A percentile compares a stretch with the other conserved stretches of the same genome.
phyloP scores from a whole-genome alignment of 371 early-diverging fungal genomes.

The Fennellomyces sp. region DNA sequence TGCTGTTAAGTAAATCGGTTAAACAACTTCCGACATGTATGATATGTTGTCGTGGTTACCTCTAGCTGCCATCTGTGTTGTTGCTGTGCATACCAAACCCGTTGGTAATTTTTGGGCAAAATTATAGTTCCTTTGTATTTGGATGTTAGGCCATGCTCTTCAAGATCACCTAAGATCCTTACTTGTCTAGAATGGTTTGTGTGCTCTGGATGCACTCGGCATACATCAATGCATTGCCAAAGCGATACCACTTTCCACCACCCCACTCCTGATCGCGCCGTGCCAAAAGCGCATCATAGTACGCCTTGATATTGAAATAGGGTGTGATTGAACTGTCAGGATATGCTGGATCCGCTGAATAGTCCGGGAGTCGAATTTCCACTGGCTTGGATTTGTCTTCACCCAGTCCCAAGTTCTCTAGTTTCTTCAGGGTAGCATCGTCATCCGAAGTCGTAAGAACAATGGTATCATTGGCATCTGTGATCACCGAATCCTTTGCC shows the following conservation, averaged over 20 bases:
- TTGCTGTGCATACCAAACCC: constrained; percentile 81
- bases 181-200: constrained; percentile 89
- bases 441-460: constrained; percentile 18
- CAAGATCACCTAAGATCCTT: constrained; percentile 18
- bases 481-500: constrained; percentile 18
- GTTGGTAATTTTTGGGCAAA: constrained; percentile 68
- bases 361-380: constrained; percentile 11
- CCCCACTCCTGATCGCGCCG: constrained; percentile 23
- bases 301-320: constrained; percentile 45
- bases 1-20: constrained; percentile 35
- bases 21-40: neutral
- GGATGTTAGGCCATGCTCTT: too few relatives aligned
- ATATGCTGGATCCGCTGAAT: constrained; percentile 21
- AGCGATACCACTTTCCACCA: constrained; percentile 35
- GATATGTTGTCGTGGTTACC: constrained; percentile 53
- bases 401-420: neutral
- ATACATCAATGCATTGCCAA: constrained; percentile 80
- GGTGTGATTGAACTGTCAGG: constrained; percentile 31
- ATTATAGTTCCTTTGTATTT: constrained; percentile 61
- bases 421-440: neutral
- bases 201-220: constrained; percentile 82
- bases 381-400: neutral
- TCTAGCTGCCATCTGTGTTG: constrained; percentile 79
- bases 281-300: constrained; percentile 37
- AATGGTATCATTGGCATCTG: constrained; percentile 46